Evolutionary conservation across 2,329 filamentous ascomycete genomes (phyloP).

Genomic region (Rhynchosporium secalis): DNA sequence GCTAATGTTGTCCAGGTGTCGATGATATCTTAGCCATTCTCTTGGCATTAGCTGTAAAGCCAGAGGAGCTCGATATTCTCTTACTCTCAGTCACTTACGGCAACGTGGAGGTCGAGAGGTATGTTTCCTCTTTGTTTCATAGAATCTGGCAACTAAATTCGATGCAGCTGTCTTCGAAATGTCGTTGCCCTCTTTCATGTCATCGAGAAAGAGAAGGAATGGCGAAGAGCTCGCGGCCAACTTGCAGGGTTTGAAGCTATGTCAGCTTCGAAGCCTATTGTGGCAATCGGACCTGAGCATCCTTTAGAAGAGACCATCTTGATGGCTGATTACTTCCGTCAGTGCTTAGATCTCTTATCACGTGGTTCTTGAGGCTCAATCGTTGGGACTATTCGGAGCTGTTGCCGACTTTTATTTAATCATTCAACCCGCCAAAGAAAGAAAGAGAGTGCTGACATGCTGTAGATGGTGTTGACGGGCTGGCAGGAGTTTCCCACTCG

Average conservation of each 20-base stretch:
- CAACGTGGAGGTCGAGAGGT: slow-evolving; percentile 86
- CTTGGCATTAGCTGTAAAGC: slow-evolving; percentile 76
- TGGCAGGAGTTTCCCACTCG: slow-evolving; percentile 70
- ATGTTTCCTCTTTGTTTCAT: slow-evolving; percentile 8
- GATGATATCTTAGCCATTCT: slow-evolving; percentile 91
- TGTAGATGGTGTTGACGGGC: slow-evolving; percentile 71
- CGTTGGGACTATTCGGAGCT: not conserved
- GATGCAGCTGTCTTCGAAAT: slow-evolving; percentile 76
- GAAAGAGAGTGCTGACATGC: slow-evolving; percentile 1
- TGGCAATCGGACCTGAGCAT: slow-evolving; percentile 84
- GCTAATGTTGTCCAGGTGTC: slow-evolving; percentile 56
- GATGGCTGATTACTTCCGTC: slow-evolving; percentile 85
- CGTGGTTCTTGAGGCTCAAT: not conserved
- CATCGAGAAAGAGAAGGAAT: slow-evolving; percentile 83
- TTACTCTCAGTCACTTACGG: slow-evolving; percentile 91
- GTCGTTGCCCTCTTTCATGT: slow-evolving; percentile 88
- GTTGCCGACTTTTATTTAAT: not conserved
- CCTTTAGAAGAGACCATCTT: slow-evolving; percentile 81
- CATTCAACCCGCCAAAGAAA: no score
- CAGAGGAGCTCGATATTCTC: slow-evolving; percentile 82
- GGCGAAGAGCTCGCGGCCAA: slow-evolving; percentile 70
- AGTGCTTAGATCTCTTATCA: slow-evolving; percentile 40
- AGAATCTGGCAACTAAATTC: not conserved
- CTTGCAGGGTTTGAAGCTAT: slow-evolving; percentile 72
- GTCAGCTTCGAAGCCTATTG: slow-evolving; percentile 71